Evolutionary conservation across 1,139 yeast genomes (phyloP).

Genomic region (Scheffersomyces titani): DNA sequence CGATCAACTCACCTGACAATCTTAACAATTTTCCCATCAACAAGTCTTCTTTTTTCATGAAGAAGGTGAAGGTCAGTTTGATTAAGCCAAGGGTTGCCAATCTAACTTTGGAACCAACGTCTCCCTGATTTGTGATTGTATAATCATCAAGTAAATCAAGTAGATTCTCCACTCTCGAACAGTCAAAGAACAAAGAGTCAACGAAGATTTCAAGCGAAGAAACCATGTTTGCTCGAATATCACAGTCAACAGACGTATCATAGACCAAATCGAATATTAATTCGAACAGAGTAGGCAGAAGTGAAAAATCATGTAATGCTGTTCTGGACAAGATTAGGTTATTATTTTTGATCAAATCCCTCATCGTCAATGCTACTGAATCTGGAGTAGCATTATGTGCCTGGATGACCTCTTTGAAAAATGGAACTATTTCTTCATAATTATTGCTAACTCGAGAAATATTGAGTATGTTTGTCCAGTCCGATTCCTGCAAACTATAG

Average conservation of each 20-base stretch:
- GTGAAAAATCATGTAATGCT: slow-evolving; percentile 22
- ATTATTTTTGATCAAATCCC: slow-evolving; percentile 27
- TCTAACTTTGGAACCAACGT: slow-evolving; percentile 77
- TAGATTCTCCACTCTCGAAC: slow-evolving; percentile 16
- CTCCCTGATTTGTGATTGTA: slow-evolving; percentile 70
- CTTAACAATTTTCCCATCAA: slow-evolving; percentile 46
- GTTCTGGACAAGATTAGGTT: slow-evolving; percentile 33
- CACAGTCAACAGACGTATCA: slow-evolving; percentile 22
- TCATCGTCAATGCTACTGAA: slow-evolving; percentile 20
- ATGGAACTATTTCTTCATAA: slow-evolving; percentile 12
- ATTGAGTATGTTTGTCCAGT: slow-evolving; percentile 21
- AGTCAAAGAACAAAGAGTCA: slow-evolving; percentile 7
- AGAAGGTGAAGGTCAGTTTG: slow-evolving; percentile 18
- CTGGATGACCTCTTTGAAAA: slow-evolving; percentile 26
- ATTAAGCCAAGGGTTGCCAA: slow-evolving; percentile 47
- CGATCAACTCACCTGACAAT: slow-evolving; percentile 51
- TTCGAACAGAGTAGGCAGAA: slow-evolving; percentile 5
- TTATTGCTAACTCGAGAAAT: slow-evolving; percentile 17
- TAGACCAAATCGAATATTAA: slow-evolving; percentile 14
- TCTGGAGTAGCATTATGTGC: slow-evolving; percentile 14
- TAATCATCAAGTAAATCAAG: slow-evolving; percentile 56
- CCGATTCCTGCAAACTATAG: neutral
- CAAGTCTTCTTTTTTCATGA: slow-evolving; percentile 11
- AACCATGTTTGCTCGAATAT: slow-evolving; percentile 26
- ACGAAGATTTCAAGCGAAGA: slow-evolving; percentile 12